Percentiles rank a stretch among this genome's conserved stretches.
phyloP scores from a whole-genome alignment of 1,284 basidiomycete genomes.

The Irpex sp. region DNA sequence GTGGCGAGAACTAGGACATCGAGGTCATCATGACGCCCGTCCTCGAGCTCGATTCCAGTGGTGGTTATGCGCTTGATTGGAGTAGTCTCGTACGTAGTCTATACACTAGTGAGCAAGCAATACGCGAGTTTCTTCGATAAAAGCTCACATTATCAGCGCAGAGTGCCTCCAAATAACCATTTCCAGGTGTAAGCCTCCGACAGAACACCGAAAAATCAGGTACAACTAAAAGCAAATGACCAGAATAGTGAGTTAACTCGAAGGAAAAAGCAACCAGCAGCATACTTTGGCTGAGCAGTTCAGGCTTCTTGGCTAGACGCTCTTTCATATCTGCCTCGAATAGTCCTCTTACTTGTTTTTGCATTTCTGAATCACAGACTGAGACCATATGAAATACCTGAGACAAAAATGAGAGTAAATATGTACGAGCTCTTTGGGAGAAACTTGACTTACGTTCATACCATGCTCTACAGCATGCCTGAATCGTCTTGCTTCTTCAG shows the following conservation, averaged over 20 bases:
- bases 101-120: conserved; percentile 59
- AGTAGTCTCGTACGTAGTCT: neutral
- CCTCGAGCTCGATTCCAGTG: conserved; percentile 61
- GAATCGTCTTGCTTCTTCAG: conserved; percentile 56
- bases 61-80: conserved; percentile 58
- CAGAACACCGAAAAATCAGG: conserved; percentile 67
- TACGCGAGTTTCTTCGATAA: conserved; percentile 32
- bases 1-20: conserved; percentile 55
- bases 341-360: conserved; percentile 43
- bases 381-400: conserved; percentile 56
- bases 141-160: conserved; percentile 61
- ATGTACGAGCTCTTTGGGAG: neutral
- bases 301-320: conserved; percentile 62
- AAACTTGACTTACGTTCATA: conserved; percentile 52
- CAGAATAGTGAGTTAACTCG: neutral
- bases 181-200: conserved; percentile 63
- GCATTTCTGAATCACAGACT: conserved; percentile 49
- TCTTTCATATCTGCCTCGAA: conserved; percentile 59
- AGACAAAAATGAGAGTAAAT: neutral
- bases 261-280: conserved; percentile 1
- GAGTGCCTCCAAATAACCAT: conserved; percentile 71
- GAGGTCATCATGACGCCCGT: conserved; percentile 60
- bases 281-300: conserved; percentile 65
- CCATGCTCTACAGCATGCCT: conserved; percentile 57
- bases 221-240: conserved; percentile 45